These are phyloP conservation scores for Rhizomucor miehei DNA, from an alignment of 371 early-diverging fungal species.

Conservation along the genomic window DNA sequence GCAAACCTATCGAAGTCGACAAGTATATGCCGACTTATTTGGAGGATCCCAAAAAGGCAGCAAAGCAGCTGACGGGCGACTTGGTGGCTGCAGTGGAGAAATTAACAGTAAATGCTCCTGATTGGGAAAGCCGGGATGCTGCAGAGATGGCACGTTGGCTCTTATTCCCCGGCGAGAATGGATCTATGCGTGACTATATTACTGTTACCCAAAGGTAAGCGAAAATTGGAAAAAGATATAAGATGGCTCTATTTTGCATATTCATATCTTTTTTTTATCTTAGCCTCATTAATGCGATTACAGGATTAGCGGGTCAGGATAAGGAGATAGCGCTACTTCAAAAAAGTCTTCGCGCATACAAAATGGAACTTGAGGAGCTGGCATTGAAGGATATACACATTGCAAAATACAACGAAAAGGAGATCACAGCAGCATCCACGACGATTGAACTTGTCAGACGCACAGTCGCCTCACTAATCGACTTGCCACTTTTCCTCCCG, in stretches of 20 bases:
- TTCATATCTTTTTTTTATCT: not conserved
- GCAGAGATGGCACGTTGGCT: conserved; percentile 50
- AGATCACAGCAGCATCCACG: conserved; percentile 39
- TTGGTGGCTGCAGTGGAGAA: conserved; percentile 32
- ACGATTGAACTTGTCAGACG: conserved; percentile 36
- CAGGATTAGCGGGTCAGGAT: conserved; percentile 19
- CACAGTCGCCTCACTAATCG: conserved; percentile 36
- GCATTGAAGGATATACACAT: conserved; percentile 41
- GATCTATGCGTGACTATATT: conserved; percentile 45
- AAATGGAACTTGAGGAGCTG: conserved; percentile 34
- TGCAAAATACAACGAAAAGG: conserved; percentile 45
- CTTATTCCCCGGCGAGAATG: conserved; percentile 45
- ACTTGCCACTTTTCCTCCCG: conserved; percentile 53
- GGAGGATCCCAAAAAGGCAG: conserved; percentile 43
- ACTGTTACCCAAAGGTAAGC: conserved; percentile 50
- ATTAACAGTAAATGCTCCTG: conserved; percentile 49
- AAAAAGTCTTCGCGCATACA: conserved; percentile 41
- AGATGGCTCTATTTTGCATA: not conserved
- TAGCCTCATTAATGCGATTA: conserved; percentile 46
- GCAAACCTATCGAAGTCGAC: conserved; percentile 52
- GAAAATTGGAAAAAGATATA: not conserved
- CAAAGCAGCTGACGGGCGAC: conserved; percentile 47
- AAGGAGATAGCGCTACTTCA: conserved; percentile 34
- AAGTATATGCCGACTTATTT: conserved; percentile 39
- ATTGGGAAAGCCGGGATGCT: conserved; percentile 49